Conservation (phyloP, 2,329 filamentous ascomycete genomes). For the Alternaria gansuensis region DNA sequence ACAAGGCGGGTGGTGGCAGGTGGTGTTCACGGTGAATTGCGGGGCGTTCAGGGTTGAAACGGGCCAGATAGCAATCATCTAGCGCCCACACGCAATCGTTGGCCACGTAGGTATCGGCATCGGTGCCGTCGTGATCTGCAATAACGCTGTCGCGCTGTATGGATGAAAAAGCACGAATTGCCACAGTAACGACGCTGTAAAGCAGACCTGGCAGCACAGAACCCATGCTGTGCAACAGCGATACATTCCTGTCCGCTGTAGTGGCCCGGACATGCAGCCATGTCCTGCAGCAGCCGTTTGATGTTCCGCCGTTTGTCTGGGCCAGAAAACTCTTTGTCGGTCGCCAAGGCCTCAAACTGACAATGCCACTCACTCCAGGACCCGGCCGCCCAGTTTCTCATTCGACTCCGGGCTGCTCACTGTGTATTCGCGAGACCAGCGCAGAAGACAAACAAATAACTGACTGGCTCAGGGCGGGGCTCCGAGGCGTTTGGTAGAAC, state of each 20-base stretch:
- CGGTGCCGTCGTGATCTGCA: not conserved
- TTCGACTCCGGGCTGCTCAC: not conserved
- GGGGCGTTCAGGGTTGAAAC: constrained; percentile 4
- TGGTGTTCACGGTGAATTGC: constrained; percentile 4
- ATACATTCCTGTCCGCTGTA: not conserved
- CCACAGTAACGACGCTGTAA: not conserved
- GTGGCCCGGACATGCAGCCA: not conserved
- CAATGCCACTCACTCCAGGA: not conserved
- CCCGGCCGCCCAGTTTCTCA: not conserved
- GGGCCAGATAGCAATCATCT: not conserved
- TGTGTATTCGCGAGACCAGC: not conserved
- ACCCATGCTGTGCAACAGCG: not conserved
- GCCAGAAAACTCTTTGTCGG: constrained; percentile 7
- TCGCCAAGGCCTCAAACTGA: constrained; percentile 1
- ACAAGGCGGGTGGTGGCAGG: not conserved
- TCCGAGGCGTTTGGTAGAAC: constrained; percentile 15
- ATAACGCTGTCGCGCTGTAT: not conserved
- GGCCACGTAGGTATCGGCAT: not conserved
- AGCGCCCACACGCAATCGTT: not conserved
- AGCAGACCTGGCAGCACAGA: not conserved
- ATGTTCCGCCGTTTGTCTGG: constrained; percentile 8
- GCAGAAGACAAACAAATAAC: constrained; percentile 1
- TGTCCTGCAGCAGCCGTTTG: not conserved
- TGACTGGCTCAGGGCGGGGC: constrained; percentile 9
- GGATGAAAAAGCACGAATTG: not conserved